A percentile compares a stretch with the other conserved stretches of the same genome.
These are phyloP conservation scores for Xylaria flabelliformis DNA, from an alignment of 495 filamentous ascomycete species.

Conservation along the genomic window DNA sequence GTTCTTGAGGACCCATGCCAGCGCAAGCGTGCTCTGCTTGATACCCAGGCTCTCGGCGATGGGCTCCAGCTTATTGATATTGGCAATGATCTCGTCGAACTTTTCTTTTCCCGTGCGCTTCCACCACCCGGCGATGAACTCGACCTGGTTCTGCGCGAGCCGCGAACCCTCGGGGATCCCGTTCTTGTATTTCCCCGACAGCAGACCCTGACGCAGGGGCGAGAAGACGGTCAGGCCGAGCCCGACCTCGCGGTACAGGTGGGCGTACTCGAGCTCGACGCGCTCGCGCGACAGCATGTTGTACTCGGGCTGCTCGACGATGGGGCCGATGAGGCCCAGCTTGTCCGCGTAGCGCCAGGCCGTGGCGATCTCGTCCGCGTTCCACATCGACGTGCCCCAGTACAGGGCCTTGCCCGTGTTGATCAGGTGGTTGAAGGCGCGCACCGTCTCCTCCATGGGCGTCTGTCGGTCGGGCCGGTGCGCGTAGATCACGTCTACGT, in stretches of 20 bases:
- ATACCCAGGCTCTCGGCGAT: conserved; percentile 72
- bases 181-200: conserved; percentile 85
- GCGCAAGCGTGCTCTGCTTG: conserved; percentile 68
- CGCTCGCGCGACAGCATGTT: conserved; percentile 76
- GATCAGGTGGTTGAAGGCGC: conserved; percentile 83
- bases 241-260: conserved; percentile 67
- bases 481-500: conserved; percentile 83
- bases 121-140: conserved; percentile 57
- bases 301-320: conserved; percentile 87
- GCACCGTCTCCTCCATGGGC: conserved; percentile 86
- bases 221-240: conserved; percentile 77
- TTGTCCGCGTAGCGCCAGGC: conserved; percentile 77
- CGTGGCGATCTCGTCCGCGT: conserved; percentile 77
- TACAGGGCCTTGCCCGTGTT: conserved; percentile 81
- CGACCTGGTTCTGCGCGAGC: conserved; percentile 52
- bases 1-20: conserved; percentile 84
- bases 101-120: conserved; percentile 51
- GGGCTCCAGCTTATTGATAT: conserved; percentile 58
- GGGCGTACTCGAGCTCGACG: conserved; percentile 77
- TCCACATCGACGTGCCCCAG: conserved; percentile 93
- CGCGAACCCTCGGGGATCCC: conserved; percentile 64
- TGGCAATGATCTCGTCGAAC: conserved; percentile 53
- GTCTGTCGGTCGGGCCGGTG: conserved; percentile 84
- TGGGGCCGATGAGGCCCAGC: conserved; percentile 77
- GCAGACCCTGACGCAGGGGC: conserved; percentile 72